Base-by-base conservation (phyloP, 169 alveolate genomes). In the Eimeria zaria region DNA sequence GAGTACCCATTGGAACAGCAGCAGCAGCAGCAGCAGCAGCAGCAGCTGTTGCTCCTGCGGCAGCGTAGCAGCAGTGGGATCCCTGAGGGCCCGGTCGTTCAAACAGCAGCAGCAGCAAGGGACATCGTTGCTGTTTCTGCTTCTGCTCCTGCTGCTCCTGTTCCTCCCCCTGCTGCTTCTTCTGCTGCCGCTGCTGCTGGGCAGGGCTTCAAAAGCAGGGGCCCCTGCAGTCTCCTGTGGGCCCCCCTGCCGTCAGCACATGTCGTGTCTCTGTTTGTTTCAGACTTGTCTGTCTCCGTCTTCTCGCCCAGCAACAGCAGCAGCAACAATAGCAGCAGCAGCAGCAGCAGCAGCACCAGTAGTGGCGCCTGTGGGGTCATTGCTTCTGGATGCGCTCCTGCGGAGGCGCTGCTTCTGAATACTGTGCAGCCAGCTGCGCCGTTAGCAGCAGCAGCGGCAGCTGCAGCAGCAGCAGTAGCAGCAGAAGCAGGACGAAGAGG, bases 261-360 rank as follows among this genome's bases (percentile, higher is more conserved):
- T 55, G 18, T 81, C 30, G n/a, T 81, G 73, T 81, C 89, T 46
- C 89, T 81, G 12, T 46, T 48, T 53, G 73, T 81, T 20, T 81
- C 69, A 0, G 73, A 48, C 16, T 46, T 81, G 69, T 48, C 89
- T 18, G 71, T 81, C 67, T 81, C 89, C n/a, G 89, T 53, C 69
- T 48, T 81, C 51, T 81, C 89, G 53, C 89, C 89, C 9, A 46
- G 41, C 78, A 20, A 80, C 80, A 55, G 80, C 91, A 84, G 91
- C 76, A 58, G 78, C 55, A 22, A 44, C 92, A 81, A 51, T 41
- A 46, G 67, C 88, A 78, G 88, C 64, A 78, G 88, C 88, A 22
- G 88, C 88, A 22, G 62, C 41, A 69, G 24, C 81, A 18, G 81
- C 41, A 39, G 24, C 51, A 30, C 30, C 16, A 30, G 39, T 22